These are phyloP conservation scores for Rosellinia necatrix DNA, from an alignment of 2,329 filamentous ascomycete species.

Conservation along the genomic window DNA sequence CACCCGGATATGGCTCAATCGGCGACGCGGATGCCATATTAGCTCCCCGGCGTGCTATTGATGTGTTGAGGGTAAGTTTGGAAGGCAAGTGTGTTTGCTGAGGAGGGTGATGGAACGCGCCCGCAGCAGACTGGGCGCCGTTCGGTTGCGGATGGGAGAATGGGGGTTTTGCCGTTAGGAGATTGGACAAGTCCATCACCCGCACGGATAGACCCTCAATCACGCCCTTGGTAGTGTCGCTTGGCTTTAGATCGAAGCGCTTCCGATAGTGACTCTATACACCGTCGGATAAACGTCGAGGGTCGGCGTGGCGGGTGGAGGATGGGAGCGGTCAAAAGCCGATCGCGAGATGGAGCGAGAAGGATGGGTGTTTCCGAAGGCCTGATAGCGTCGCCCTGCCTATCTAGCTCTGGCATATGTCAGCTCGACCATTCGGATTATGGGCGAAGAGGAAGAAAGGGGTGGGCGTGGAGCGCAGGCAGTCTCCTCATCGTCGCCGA, in stretches of 20 bases:
- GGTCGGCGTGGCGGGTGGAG: background rate
- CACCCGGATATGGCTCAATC: constrained; percentile 42
- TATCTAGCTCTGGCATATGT: constrained; percentile 19
- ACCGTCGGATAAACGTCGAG: constrained; percentile 7
- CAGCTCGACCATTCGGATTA: constrained; percentile 21
- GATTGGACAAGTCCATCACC: constrained; percentile 42
- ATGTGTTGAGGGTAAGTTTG: constrained; percentile 34
- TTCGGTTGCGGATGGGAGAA: constrained; percentile 27
- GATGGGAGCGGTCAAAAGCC: constrained; percentile 25
- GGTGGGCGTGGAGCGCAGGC: constrained; percentile 11
- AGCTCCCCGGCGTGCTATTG: constrained; percentile 33
- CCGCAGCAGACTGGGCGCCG: constrained; percentile 31
- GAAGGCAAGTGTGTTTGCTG: constrained; percentile 26
- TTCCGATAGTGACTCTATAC: constrained; percentile 13
- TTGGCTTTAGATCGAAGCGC: constrained; percentile 19
- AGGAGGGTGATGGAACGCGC: constrained; percentile 36
- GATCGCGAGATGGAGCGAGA: constrained; percentile 33
- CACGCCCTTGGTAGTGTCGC: constrained; percentile 17
- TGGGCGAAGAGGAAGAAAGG: constrained; percentile 9
- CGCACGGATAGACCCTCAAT: constrained; percentile 22
- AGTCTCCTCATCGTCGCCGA: constrained; percentile 21
- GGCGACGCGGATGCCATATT: constrained; percentile 56
- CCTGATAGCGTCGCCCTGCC: constrained; percentile 22
- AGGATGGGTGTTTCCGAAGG: constrained; percentile 19
- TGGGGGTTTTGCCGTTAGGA: constrained; percentile 36